Conservation (phyloP, 306 rosid genomes). For the Lotus japonicus region DNA sequence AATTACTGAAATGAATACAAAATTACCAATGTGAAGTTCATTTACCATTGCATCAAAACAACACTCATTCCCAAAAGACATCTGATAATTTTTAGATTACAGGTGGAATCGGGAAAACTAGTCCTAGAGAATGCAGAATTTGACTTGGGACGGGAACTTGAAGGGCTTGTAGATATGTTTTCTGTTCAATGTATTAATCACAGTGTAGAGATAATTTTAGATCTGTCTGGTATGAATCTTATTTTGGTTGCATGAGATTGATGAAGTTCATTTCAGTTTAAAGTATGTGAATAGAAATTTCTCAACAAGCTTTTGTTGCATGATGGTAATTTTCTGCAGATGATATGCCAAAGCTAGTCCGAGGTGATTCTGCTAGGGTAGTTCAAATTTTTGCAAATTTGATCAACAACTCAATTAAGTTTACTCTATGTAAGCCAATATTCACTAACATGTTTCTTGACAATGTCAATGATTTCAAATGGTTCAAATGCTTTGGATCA, state of each 20-base stretch:
- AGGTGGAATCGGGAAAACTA: conserved; percentile 98
- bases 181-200: conserved; percentile 95
- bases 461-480: background rate
- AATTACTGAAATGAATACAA: conserved; percentile 2
- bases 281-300: background rate
- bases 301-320: conserved; percentile 1
- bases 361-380: conserved; percentile 95
- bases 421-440: conserved; percentile 69
- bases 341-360: conserved; percentile 86
- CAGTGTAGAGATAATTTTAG: conserved; percentile 85
- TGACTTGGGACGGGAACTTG: conserved; percentile 90
- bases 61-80: conserved; percentile 2
- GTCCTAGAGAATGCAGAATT: conserved; percentile 92
- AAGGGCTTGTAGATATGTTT: conserved; percentile 98
- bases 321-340: conserved; percentile 37
- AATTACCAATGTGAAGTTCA: background rate
- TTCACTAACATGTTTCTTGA: background rate
- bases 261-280: background rate
- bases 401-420: conserved; percentile 94
- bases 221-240: conserved; percentile 66
- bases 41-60: background rate
- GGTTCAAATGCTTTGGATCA: background rate
- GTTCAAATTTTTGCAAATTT: conserved; percentile 95
- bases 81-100: conserved; percentile 12
- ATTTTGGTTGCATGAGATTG: conserved; percentile 8